Evolutionary conservation across 805 yeast genomes (phyloP).

Genomic region (Hanseniaspora thailandica): DNA sequence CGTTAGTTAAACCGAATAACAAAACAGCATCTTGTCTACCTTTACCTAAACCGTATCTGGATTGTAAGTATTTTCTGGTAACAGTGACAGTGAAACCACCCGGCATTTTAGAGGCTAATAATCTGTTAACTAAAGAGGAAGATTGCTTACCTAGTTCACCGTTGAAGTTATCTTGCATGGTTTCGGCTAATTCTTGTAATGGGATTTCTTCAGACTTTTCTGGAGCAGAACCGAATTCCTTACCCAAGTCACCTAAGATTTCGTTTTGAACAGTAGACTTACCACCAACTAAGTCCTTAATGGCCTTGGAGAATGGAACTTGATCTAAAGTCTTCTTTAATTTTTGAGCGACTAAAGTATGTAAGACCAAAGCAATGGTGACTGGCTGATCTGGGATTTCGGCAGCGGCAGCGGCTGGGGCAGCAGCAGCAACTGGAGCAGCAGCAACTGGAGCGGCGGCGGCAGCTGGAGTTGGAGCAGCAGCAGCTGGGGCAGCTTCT

Average conservation of each 20-base stretch:
- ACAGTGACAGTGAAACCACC: conserved; percentile 93
- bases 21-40: conserved; percentile 92
- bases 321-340: conserved; percentile 82
- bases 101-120: conserved; percentile 96
- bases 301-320: conserved; percentile 79
- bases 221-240: conserved; percentile 95
- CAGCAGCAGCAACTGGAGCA: conserved; percentile 49
- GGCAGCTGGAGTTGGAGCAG: conserved; percentile 45
- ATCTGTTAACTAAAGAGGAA: conserved; percentile 73
- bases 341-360: conserved; percentile 87
- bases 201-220: conserved; percentile 99
- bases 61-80: conserved; percentile 83
- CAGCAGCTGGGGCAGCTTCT: conserved; percentile 33
- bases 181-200: conserved; percentile 86
- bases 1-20: conserved; percentile 70
- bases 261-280: conserved; percentile 98
- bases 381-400: conserved; percentile 83
- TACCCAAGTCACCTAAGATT: conserved; percentile 95
- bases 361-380: conserved; percentile 68
- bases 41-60: conserved; percentile 82
- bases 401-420: conserved; percentile 70
- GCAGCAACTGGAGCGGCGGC: conserved; percentile 50
- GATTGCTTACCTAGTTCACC: conserved; percentile 93
- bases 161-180: conserved; percentile 78
- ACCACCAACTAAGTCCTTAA: conserved; percentile 95